Evolutionary conservation across 2,329 filamentous ascomycete genomes (phyloP).

Genomic region (Ophiostoma quercus): DNA sequence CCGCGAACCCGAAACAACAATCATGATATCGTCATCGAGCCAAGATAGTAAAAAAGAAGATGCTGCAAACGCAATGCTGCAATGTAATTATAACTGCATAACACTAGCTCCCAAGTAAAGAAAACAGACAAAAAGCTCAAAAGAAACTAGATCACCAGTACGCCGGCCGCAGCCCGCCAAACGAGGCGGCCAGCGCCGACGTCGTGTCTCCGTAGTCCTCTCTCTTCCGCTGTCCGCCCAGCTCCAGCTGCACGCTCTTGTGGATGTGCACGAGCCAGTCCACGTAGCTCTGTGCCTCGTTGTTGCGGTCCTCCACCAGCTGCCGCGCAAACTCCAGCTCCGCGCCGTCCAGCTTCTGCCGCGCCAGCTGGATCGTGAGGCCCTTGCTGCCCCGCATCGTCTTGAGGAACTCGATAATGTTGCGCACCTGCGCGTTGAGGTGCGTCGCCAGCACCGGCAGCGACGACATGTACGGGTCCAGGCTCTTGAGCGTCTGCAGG

Average conservation of each 20-base stretch:
- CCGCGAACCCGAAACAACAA: background rate
- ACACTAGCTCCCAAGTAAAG: background rate
- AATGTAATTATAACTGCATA: background rate
- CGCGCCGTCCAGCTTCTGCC: slow-evolving; percentile 88
- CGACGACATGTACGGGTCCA: slow-evolving; percentile 76
- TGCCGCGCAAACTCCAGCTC: slow-evolving; percentile 94
- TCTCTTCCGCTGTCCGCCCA: slow-evolving; percentile 33
- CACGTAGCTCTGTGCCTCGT: slow-evolving; percentile 95
- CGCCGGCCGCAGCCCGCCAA: slow-evolving; percentile 39
- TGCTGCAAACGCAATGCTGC: slow-evolving; percentile 5
- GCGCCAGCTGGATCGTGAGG: slow-evolving; percentile 79
- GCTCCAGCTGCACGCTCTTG: slow-evolving; percentile 85
- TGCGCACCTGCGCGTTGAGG: slow-evolving; percentile 89
- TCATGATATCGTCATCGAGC: too few species aligned
- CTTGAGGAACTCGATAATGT: slow-evolving; percentile 82
- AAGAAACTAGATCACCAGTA: slow-evolving; percentile 31
- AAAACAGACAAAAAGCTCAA: background rate
- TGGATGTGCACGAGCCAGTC: slow-evolving; percentile 98
- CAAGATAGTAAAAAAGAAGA: background rate
- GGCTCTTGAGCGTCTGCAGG: slow-evolving; percentile 61
- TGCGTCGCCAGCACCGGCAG: slow-evolving; percentile 85
- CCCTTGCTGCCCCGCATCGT: slow-evolving; percentile 79
- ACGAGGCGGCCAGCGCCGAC: slow-evolving; percentile 48
- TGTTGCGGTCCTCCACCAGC: slow-evolving; percentile 90
- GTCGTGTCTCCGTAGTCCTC: slow-evolving; percentile 50